Base-by-base conservation (phyloP, 495 filamentous ascomycete species). In the Xylaria grammica region DNA sequence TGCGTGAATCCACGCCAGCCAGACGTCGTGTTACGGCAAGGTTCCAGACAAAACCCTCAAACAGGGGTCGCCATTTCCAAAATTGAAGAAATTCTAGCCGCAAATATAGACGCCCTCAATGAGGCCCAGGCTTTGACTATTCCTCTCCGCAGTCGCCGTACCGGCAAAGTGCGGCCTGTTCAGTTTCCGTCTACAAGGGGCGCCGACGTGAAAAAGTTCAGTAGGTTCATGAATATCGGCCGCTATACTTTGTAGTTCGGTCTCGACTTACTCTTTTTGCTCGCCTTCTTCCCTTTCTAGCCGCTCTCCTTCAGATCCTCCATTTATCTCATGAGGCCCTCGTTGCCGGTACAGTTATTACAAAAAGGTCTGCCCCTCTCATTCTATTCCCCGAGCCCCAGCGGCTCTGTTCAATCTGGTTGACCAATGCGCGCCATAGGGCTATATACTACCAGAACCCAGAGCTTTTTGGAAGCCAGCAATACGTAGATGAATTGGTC, bases 371-470 rank as follows among this genome's bases (percentile, higher is more conserved):
- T 34, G 67, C 60, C 4, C 13, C n/a, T 24, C 60, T 20, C 27
- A 17, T 15, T 48, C 40, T 62, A 27, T 59, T 6, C 19, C 20
- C 1, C 4, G n/a, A 19, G 29, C 24, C 15, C 10, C 11, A 20
- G 9, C 19, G 9, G 1, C 22, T 2, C 13, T 10, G 2, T 53
- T 24, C 30, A 27, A 8, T 20, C 13, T 27, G 20, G 9, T 36
- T 38, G 17, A 55, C 51, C 51, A 62, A 29, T 59, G 62, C 27
- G 67, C n/a, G 46, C 3, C 13, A 5, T 60, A 96, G 95, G 69
- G 93, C 95, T 64, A 91, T 99, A 15, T 99, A 91, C 75, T 99
- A 99, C 73, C 89, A 90, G 60, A 86, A 97, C 67, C 88, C 91
- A 0, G 84, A 86, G 44, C 83, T 95, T 1, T 99, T 97, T 74